These are phyloP conservation scores for Fraxinus velutina DNA, from an alignment of 305 asterid genomes.

Conservation along the genomic window DNA sequence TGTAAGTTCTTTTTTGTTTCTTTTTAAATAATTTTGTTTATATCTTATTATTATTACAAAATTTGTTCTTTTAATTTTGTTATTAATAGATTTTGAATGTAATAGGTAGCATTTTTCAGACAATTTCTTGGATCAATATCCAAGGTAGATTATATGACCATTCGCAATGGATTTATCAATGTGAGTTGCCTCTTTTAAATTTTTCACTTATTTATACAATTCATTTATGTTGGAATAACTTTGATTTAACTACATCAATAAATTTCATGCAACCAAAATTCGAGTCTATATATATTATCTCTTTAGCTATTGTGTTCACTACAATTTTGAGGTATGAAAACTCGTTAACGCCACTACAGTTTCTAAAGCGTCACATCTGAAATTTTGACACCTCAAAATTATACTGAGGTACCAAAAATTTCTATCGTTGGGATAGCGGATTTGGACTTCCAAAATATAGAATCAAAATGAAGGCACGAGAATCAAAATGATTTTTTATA, in stretches of 20 bases:
- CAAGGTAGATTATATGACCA: conserved; percentile 49
- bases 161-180: conserved; percentile 63
- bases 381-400: too few relatives aligned
- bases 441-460: too few relatives aligned
- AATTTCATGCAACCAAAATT: too few relatives aligned
- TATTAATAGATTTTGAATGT: neutral
- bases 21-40: neutral
- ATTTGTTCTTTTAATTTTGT: neutral
- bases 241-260: neutral
- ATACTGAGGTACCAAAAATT: too few relatives aligned
- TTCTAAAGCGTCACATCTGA: too few relatives aligned
- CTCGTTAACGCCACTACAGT: too few relatives aligned
- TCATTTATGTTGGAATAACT: neutral
- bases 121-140: conserved; percentile 53
- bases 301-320: too few relatives aligned
- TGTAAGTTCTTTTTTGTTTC: conserved; percentile 36
- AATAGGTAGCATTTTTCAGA: conserved; percentile 64
- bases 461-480: too few relatives aligned
- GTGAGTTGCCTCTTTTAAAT: conserved; percentile 29
- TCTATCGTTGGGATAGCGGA: too few relatives aligned
- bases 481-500: too few relatives aligned
- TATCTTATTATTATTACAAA: neutral
- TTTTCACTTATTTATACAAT: neutral
- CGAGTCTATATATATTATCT: too few relatives aligned
- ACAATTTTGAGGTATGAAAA: too few relatives aligned